These are phyloP conservation scores for Jatropha curcas DNA, from an alignment of 345 rosid species.

Conservation along the genomic window DNA sequence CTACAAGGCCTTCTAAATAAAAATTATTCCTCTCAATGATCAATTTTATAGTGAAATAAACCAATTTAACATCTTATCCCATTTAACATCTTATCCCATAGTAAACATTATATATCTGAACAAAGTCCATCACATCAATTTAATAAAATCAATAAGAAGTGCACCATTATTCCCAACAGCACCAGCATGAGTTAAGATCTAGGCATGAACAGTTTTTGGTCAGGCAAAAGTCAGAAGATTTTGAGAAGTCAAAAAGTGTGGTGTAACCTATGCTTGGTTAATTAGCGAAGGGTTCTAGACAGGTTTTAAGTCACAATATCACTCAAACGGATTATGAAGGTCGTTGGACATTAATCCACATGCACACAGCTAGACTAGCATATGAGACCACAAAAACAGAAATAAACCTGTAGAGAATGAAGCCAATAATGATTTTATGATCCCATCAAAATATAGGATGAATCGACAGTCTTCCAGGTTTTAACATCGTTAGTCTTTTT, in stretches of 20 bases:
- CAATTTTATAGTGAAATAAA: neutral
- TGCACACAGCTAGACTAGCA: neutral
- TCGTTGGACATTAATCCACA: neutral
- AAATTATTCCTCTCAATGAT: neutral
- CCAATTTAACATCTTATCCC: neutral
- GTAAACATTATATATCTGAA: neutral
- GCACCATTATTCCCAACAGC: neutral
- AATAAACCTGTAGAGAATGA: neutral
- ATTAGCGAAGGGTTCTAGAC: neutral
- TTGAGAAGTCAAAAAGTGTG: neutral
- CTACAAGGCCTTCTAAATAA: neutral
- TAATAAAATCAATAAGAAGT: neutral
- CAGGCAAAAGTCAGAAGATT: neutral
- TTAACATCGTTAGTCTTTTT: neutral
- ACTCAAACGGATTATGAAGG: neutral
- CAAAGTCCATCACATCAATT: neutral
- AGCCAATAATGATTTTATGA: neutral
- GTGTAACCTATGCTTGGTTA: neutral
- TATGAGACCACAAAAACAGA: neutral
- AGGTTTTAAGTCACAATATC: neutral
- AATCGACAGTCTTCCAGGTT: neutral
- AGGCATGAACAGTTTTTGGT: neutral
- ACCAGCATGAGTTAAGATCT: neutral
- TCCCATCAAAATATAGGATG: neutral
- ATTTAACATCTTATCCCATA: neutral